Evolutionary conservation across 176 grass and related monocot genomes (phyloP).

Genomic region (Aegilops longissima): DNA sequence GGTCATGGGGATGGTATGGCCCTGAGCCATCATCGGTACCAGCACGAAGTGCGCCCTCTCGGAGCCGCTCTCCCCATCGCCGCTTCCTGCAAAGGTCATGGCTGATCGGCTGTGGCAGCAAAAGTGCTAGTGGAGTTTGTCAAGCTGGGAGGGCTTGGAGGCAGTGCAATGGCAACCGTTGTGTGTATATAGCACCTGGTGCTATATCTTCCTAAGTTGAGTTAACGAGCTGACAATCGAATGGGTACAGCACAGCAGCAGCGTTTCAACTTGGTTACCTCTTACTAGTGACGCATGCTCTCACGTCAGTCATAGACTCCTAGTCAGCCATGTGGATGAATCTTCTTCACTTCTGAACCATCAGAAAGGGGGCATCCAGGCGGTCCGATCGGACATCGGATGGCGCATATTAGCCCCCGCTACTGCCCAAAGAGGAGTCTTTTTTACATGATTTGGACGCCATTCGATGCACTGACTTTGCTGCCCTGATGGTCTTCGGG

Average conservation of each 20-base stretch:
- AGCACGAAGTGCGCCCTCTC: conserved; percentile 37
- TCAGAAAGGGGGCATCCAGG: too few relatives aligned
- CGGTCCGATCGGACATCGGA: neutral
- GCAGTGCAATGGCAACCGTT: too few relatives aligned
- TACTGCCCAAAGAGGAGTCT: too few relatives aligned
- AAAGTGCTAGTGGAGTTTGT: neutral
- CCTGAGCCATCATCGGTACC: conserved; percentile 60
- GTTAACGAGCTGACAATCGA: too few relatives aligned
- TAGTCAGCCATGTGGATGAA: neutral
- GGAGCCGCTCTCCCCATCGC: neutral
- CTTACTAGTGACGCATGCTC: neutral
- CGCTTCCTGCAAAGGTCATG: neutral
- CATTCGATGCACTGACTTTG: too few relatives aligned
- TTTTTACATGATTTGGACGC: too few relatives aligned
- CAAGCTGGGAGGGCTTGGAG: too few relatives aligned
- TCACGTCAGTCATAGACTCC: neutral
- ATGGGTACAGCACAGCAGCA: too few relatives aligned
- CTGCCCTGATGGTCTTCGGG: too few relatives aligned
- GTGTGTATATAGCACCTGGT: neutral
- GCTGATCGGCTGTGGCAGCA: neutral
- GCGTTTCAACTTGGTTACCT: too few relatives aligned
- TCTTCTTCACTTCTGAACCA: neutral
- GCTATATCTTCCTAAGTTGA: neutral
- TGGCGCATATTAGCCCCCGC: too few relatives aligned
- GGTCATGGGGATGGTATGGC: conserved; percentile 69